These are phyloP conservation scores for Calvatia gigantea DNA, from an alignment of 768 basidiomycete species.

Conservation along the genomic window DNA sequence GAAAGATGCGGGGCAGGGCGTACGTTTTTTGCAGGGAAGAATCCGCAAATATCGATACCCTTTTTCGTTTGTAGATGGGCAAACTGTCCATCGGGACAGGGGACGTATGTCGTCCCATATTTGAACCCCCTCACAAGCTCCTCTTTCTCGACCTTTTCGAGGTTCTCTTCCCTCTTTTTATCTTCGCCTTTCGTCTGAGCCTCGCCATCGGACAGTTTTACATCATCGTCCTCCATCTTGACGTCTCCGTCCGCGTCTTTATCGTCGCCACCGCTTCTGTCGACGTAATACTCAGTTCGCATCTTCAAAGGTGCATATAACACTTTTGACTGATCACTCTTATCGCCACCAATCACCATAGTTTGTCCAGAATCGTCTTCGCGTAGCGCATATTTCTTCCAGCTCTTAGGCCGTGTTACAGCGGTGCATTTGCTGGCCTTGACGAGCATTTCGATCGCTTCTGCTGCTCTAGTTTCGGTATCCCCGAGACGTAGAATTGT, in stretches of 20 bases:
- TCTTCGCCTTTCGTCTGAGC: conserved; percentile 24
- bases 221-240: conserved; percentile 35
- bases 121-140: conserved; percentile 80
- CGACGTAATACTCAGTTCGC: conserved; percentile 56
- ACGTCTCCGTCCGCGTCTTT: conserved; percentile 39
- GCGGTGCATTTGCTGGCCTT: conserved; percentile 82
- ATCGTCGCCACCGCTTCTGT: conserved; percentile 35
- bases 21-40: conserved; percentile 71
- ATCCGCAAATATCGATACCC: conserved; percentile 87
- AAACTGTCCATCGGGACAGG: conserved; percentile 84
- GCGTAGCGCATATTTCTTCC: conserved; percentile 71
- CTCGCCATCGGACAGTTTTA: conserved; percentile 23
- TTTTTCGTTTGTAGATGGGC: conserved; percentile 67
- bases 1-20: conserved; percentile 14
- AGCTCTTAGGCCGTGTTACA: conserved; percentile 60
- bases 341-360: conserved; percentile 33
- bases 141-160: conserved; percentile 69
- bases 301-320: conserved; percentile 42
- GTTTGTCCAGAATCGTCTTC: conserved; percentile 29
- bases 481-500: conserved; percentile 80
- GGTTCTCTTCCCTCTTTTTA: conserved; percentile 29
- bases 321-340: conserved; percentile 26
- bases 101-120: conserved; percentile 87
- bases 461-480: conserved; percentile 55
- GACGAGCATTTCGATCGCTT: conserved; percentile 71